Evolutionary conservation across 2,329 filamentous ascomycete genomes (phyloP), one percentile per base, ranked within the genome.

Genomic region (Colletotrichum tabaci): DNA sequence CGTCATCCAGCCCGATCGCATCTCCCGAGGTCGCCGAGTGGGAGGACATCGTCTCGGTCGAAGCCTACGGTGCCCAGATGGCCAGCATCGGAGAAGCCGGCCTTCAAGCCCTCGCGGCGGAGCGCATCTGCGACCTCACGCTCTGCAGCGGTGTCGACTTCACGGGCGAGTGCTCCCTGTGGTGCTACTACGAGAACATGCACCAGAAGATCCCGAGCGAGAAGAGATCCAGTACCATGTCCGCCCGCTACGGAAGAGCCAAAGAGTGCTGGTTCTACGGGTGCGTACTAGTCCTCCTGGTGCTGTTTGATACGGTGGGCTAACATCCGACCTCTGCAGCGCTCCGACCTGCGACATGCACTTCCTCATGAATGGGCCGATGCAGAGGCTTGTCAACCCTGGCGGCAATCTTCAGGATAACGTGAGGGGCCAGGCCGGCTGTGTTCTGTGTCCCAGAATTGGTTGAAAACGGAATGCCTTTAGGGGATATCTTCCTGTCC

Each of bases 401-500:
- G 21, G 40, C 7, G 40, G 40, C 2, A 46, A 58, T 18, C 40
- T 42, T 6, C 15, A 30, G 5, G 40, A 26, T 4, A 16, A 30
- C 5, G 13, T 46, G 6, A 30, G 3, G 55, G 40, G 40, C 21
- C 10, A 30, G 15, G 18, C 35, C 1, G 56, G 40, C 16, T 60
- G 56, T 2, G 23, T 60, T 4, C 4, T 4, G 2, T 60, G 56
- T 2, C 15, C 30, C 18, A 56, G n/a, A 10, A 18, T 16, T 35
- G 26, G 8, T 35, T 35, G 30, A 35, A 35, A 35, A 15, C 3
- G 13, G 4, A 38, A 7, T 7, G n/a, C 13, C 30, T 21, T 35
- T 4, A 1, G 5, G 7, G 10, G 26, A 18, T 6, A 4, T 6
- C n/a, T 18, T 12, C 9, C 8, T 16, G 2, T 1, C 0, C 4